Base-by-base conservation (phyloP, 2,329 filamentous ascomycete species). In the Sarocladium kiliense region DNA sequence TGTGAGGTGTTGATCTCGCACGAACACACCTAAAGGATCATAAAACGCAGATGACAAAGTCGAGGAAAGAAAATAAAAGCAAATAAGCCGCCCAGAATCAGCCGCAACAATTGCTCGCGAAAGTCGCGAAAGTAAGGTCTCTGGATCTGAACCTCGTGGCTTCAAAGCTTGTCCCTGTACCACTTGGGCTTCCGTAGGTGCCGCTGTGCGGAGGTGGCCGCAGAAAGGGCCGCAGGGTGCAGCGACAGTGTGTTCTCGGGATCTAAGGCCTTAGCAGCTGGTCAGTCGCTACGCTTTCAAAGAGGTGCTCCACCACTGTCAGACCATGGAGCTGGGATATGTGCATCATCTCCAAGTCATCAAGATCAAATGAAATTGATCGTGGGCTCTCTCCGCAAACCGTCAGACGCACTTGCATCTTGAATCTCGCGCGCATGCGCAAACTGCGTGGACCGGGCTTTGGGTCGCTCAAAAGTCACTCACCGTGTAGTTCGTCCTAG, bases 151-250 rank as follows among this genome's bases (percentile, higher is more conserved):
- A 18, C 41, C 21, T 44, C 21, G 21, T 44, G 41, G 7, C 5
- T 39, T 39, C 36, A 25, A 25, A 16, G 41, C 41, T 44, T 21
- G 41, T 4, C 19, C 3, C 9, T 44, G 19, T 39, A 19, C 18
- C 16, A 39, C 9, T 9, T 19, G 7, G 5, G 18, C 3, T 23
- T 9, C 21, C 41, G 41, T 44, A 25, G 41, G 21, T 49, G 26
- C 44, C 60, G 23, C 12, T 16, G 44, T 30, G 44, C 26, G 44
- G 44, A 62, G 64, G 63, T 65, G 68, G 69, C 64, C 66, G 68
- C 68, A 72, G 68, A 69, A 62, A 57, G 62, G 69, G 69, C 69
- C 69, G 69, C 69, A 72, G 68, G 57, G 66, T 65, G 66, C 68
- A 69, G 62, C 56, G 65, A 61, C 63, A 60, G 58, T 64, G 64